phyloP scores from a whole-genome alignment of 176 grass and related monocot species.

The Rhynchospora tenuis region DNA sequence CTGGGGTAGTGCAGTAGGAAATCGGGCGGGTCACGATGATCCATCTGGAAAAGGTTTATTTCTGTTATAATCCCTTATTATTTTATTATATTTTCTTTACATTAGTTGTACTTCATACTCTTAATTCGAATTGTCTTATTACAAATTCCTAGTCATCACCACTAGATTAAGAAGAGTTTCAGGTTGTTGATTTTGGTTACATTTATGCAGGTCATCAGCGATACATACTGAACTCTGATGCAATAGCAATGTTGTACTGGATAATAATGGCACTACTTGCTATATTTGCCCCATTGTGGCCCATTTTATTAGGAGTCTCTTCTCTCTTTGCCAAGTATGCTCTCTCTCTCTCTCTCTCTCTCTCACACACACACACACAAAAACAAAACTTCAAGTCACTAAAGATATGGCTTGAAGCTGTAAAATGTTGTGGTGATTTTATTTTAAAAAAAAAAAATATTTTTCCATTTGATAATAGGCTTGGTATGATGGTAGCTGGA shows the following conservation, averaged over 20 bases:
- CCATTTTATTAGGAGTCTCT: constrained; percentile 64
- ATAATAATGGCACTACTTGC: constrained; percentile 59
- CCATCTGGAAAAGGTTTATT: constrained; percentile 58
- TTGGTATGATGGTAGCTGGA: constrained; percentile 62
- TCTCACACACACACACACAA: neutral
- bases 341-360: neutral
- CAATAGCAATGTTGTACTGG: constrained; percentile 51
- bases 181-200: constrained; percentile 15
- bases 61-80: constrained; percentile 15
- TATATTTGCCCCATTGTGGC: constrained; percentile 43
- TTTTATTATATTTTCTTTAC: neutral
- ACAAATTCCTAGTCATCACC: neutral
- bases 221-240: constrained; percentile 46
- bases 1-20: constrained; percentile 56
- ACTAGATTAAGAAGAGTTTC: constrained; percentile 1
- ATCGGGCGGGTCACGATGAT: constrained; percentile 48
- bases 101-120: too few relatives aligned
- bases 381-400: too few relatives aligned
- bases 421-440: neutral
- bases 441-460: neutral
- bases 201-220: constrained; percentile 55
- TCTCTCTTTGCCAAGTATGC: constrained; percentile 80
- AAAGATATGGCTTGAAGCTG: neutral
- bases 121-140: too few relatives aligned
- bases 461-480: constrained; percentile 40